Base-by-base conservation (phyloP, 2,329 filamentous ascomycete species). In the Colletotrichum sp. region DNA sequence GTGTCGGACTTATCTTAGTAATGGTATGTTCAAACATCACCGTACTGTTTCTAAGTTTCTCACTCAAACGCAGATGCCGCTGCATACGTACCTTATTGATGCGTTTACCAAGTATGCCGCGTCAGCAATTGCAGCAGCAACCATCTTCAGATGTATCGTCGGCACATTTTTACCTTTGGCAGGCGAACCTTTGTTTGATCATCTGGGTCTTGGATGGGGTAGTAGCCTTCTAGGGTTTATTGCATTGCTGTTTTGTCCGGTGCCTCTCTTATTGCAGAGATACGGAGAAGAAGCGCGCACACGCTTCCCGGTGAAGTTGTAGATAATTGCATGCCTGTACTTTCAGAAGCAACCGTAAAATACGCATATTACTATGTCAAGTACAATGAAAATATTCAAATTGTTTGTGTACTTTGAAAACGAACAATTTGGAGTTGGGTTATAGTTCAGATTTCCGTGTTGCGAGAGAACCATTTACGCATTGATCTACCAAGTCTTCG, bases 351-450 rank as follows among this genome's bases (percentile, higher is more conserved):
- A 13, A 22, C 3, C 11, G 9, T 22, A 13, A 2, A n/a, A 22
- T 13, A 48, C 39, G 9, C 9, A 6, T 12, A 48, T 48, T 4
- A 3, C 5, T n/a, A 6, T 12, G 39, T 5, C 8, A 12, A 48
- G 9, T 48, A 39, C 16, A 44, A 6, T n/a, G 2, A 44, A 19
- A 44, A 1, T 2, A 8, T 11, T 44, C 19, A 3, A 19, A 6
- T n/a, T 11, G 3, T n/a, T 6, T 19, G 19, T 7, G 19, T 4
- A n/a, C 11, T 48, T 19, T 11, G 5, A 7, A n/a, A 7, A n/a
- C 0, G 9, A 48, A n/a, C 9, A n/a, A n/a, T 6, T 22, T 22
- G 4, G 4, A 52, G n/a, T n/a, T 1, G 6, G 11, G 2, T 2
- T 52, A n/a, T 7, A 13, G n/a, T 52, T 22, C 11, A 52, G n/a